Base-by-base conservation (phyloP, 441 rosid genomes). In the Adansonia rubrostipa region DNA sequence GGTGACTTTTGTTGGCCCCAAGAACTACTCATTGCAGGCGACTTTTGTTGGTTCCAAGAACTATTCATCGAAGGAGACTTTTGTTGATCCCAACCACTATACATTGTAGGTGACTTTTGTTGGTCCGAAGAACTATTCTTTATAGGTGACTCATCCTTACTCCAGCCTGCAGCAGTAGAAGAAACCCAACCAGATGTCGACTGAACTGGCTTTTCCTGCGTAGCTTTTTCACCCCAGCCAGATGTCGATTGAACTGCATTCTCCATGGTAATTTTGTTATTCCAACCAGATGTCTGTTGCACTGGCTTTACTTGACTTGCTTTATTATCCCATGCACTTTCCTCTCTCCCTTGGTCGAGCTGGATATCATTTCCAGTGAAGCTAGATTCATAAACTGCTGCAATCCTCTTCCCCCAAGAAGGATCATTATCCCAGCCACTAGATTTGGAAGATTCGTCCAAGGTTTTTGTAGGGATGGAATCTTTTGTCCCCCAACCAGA, bases 1-100 rank as follows among this genome's bases (percentile, higher is more conserved):
- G 68, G 57, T 33, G 71, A 63, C 61, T 75, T 75, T 65, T 75
- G 78, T 36, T 48, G 78, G 22, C 15, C 74, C 45, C 74, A 50
- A 13, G 74, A 70, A 50, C 57, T 70, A 22, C 14, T 70, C 7
- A 7, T 51, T 70, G 40, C 50, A 15, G 77, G 51, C 22, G 77
- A 61, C 22, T 74, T 74, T 28, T 74, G 44, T 48, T 20, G 77
- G 56, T 47, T 54, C 72, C 54, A 68, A 5, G 72, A 68, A 48
- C 73, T 69, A 48, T 48, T 69, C 5, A 1, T 33, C 24, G 45
- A 9, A 6, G 77, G 51, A 20, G 77, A 28, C 44, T 60, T 74
- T 48, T 73, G 42, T 15, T 40, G 77, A 15, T 44, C 33, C 72
- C 54, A 68, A 45, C n/a, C 47, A 68, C 15, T 68, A 45, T 45